phyloP scores from a whole-genome alignment of 2,329 filamentous ascomycete genomes.

The Cladobotryum mycophilum region DNA sequence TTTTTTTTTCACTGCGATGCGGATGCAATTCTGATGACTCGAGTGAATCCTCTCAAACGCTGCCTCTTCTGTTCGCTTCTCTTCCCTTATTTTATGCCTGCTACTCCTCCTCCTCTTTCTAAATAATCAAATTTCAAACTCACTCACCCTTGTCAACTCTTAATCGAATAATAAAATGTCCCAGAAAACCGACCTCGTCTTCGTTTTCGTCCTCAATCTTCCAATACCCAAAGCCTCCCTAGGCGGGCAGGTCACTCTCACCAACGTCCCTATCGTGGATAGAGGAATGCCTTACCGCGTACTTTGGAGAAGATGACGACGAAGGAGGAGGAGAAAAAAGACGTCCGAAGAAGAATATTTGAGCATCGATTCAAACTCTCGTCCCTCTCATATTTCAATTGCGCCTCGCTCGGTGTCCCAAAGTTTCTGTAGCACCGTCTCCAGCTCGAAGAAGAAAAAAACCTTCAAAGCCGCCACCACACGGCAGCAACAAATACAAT shows the following conservation, averaged over 20 bases:
- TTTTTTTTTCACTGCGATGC: too few species aligned
- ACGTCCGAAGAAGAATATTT: too few species aligned
- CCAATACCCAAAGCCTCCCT: not conserved
- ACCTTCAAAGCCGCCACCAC: too few species aligned
- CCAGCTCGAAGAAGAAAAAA: too few species aligned
- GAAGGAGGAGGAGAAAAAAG: not conserved
- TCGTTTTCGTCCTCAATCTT: not conserved
- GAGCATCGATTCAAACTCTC: too few species aligned
- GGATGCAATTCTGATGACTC: not conserved
- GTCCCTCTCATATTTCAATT: too few species aligned
- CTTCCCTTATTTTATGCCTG: not conserved
- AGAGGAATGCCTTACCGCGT: not conserved
- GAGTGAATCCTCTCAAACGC: not conserved
- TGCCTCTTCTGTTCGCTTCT: too few species aligned
- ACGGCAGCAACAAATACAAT: not conserved
- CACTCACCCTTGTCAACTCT: too few species aligned
- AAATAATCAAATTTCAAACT: not conserved
- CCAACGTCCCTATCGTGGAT: slow-evolving; percentile 1
- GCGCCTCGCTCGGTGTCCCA: too few species aligned
- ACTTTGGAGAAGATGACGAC: not conserved
- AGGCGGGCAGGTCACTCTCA: not conserved
- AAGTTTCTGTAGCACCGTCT: too few species aligned
- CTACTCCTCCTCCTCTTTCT: not conserved
- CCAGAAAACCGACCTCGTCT: not conserved
- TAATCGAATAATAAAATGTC: not conserved